Evolutionary conservation across 1,139 yeast species (phyloP).

Genomic region (Diutina neorugosa): DNA sequence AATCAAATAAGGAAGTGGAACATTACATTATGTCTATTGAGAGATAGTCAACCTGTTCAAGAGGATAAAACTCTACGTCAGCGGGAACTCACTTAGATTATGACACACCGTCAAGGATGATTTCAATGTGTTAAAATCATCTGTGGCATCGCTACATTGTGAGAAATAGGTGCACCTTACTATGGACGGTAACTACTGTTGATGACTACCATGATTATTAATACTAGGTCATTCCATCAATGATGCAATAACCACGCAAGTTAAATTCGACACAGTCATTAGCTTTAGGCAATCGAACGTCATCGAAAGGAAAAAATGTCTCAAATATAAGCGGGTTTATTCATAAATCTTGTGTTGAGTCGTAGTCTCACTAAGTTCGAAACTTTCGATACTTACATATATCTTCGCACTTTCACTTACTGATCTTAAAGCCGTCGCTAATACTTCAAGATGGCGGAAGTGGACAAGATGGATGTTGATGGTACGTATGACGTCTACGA

Average conservation of each 20-base stretch:
- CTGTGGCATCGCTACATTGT: too few relatives aligned
- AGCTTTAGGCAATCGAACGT: not conserved
- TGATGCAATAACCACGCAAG: not conserved
- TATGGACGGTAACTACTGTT: not conserved
- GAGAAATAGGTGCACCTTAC: not conserved
- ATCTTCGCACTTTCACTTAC: not conserved
- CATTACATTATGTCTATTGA: too few relatives aligned
- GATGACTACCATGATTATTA: not conserved
- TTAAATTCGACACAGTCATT: not conserved
- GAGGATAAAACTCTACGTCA: too few relatives aligned
- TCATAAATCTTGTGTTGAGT: not conserved
- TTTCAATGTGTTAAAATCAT: too few relatives aligned
- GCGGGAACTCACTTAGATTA: too few relatives aligned
- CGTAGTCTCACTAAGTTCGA: not conserved
- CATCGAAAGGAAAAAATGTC: not conserved
- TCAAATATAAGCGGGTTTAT: not conserved
- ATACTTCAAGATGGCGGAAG: conserved; percentile 1
- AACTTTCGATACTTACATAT: not conserved
- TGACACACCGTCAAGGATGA: too few relatives aligned
- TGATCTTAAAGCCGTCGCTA: not conserved
- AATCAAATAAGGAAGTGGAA: too few relatives aligned
- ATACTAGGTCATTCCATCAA: not conserved
- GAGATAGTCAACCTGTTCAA: too few relatives aligned
- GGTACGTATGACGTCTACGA: not conserved
- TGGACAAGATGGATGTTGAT: conserved; percentile 2